Conservation (phyloP, 345 rosid species). For the Leavenworthia alabamica region DNA sequence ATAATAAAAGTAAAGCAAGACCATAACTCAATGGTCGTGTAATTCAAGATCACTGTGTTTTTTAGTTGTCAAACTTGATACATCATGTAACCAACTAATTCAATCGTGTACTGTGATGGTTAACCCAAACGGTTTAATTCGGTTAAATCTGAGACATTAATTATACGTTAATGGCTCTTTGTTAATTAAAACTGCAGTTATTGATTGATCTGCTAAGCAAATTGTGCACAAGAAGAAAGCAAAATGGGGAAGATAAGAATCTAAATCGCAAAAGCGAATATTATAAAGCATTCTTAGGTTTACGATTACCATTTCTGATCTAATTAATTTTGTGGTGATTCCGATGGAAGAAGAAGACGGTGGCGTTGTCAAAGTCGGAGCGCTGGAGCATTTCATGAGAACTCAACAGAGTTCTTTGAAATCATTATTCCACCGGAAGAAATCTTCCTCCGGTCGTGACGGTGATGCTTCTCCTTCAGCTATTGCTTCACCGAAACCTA, state of each 20-base stretch:
- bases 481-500: constrained; percentile 45
- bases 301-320: constrained; percentile 5
- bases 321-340: background rate
- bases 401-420: constrained; percentile 52
- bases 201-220: background rate
- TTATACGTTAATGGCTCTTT: background rate
- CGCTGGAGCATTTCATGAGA: constrained; percentile 51
- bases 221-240: constrained; percentile 18
- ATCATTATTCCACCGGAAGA: constrained; percentile 61
- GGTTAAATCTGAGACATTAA: background rate
- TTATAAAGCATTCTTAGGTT: constrained; percentile 1
- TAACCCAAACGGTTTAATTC: constrained; percentile 4
- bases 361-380: constrained; percentile 21
- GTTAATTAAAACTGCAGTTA: background rate
- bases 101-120: background rate
- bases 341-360: constrained; percentile 30
- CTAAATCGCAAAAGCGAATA: background rate
- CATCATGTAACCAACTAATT: too few relatives aligned
- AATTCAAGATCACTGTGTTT: background rate
- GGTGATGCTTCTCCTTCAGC: constrained; percentile 26
- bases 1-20: background rate
- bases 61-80: background rate
- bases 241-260: constrained; percentile 7
- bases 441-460: constrained; percentile 32
- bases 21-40: background rate